Evolutionary conservation across 2,329 filamentous ascomycete genomes (phyloP).

Genomic region (Epichloe gansuensis): DNA sequence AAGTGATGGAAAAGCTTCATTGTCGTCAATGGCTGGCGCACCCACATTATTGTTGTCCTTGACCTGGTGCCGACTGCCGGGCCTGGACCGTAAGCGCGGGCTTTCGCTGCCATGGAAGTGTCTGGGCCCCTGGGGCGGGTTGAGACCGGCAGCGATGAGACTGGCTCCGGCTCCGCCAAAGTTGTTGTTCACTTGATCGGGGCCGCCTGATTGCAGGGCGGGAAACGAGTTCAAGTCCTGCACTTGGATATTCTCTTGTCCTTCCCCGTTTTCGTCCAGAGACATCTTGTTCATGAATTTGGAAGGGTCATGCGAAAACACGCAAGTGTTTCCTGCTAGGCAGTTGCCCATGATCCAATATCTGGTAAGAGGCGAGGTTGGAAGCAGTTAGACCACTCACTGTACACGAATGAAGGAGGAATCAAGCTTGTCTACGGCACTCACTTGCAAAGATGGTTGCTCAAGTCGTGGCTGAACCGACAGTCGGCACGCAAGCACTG

Average conservation of each 20-base stretch:
- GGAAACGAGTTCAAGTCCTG: conserved; percentile 82
- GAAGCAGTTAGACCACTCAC: background rate
- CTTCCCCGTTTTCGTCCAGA: conserved; percentile 51
- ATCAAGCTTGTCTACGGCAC: conserved; percentile 24
- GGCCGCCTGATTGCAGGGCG: conserved; percentile 48
- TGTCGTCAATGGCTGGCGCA: conserved; percentile 76
- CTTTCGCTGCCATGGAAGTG: conserved; percentile 46
- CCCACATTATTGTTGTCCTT: conserved; percentile 49
- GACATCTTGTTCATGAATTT: conserved; percentile 71
- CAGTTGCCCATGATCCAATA: conserved; percentile 97
- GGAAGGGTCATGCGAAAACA: conserved; percentile 93
- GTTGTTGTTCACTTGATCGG: conserved; percentile 43
- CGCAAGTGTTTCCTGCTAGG: conserved; percentile 82
- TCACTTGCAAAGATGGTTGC: conserved; percentile 95
- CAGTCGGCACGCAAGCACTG: conserved; percentile 92
- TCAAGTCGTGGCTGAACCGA: conserved; percentile 91
- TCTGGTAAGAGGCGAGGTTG: conserved; percentile 27
- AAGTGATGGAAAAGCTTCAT: conserved; percentile 85
- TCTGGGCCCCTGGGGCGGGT: conserved; percentile 59
- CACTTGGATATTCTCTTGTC: conserved; percentile 59
- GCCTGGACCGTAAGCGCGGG: conserved; percentile 66
- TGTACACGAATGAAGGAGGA: background rate
- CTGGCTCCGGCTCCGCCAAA: conserved; percentile 38
- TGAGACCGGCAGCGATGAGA: conserved; percentile 38
- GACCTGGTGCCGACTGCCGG: conserved; percentile 60